Evolutionary conservation across 2,329 filamentous ascomycete genomes (phyloP).

Genomic region (Exophiala xenobiotica): DNA sequence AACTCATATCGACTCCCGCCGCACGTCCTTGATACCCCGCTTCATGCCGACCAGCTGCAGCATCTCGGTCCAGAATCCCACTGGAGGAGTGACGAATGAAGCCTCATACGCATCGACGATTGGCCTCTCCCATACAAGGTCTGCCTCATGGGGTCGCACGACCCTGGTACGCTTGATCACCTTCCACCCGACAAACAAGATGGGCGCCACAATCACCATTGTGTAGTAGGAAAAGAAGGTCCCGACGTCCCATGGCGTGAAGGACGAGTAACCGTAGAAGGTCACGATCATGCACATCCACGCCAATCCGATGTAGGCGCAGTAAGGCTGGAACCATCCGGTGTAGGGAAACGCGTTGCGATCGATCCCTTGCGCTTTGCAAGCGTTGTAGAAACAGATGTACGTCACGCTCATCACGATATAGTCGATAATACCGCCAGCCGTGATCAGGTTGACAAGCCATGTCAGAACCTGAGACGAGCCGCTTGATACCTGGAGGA

Average conservation of each 20-base stretch:
- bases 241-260: conserved; percentile 65
- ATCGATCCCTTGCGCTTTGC: conserved; percentile 52
- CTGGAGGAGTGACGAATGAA: conserved; percentile 49
- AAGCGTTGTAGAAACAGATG: conserved; percentile 58
- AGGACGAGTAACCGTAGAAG: conserved; percentile 70
- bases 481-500: conserved; percentile 52
- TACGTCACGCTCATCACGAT: conserved; percentile 61
- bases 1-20: conserved; percentile 7
- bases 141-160: conserved; percentile 34
- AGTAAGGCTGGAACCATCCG: conserved; percentile 60
- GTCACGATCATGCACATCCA: conserved; percentile 67
- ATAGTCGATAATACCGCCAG: conserved; percentile 54
- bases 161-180: conserved; percentile 33
- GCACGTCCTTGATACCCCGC: conserved; percentile 12
- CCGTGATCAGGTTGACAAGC: conserved; percentile 50
- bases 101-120: conserved; percentile 59
- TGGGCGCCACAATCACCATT: conserved; percentile 21
- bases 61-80: conserved; percentile 34
- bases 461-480: conserved; percentile 54
- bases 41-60: conserved; percentile 25
- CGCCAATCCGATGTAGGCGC: conserved; percentile 39
- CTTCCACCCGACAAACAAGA: conserved; percentile 22
- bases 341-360: conserved; percentile 57
- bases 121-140: conserved; percentile 62
- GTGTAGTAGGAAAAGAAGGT: conserved; percentile 60